A percentile compares a stretch with the other conserved stretches of the same genome.
phyloP scores from a whole-genome alignment of 2,329 filamentous ascomycete genomes.

The Fusarium ramigenum region DNA sequence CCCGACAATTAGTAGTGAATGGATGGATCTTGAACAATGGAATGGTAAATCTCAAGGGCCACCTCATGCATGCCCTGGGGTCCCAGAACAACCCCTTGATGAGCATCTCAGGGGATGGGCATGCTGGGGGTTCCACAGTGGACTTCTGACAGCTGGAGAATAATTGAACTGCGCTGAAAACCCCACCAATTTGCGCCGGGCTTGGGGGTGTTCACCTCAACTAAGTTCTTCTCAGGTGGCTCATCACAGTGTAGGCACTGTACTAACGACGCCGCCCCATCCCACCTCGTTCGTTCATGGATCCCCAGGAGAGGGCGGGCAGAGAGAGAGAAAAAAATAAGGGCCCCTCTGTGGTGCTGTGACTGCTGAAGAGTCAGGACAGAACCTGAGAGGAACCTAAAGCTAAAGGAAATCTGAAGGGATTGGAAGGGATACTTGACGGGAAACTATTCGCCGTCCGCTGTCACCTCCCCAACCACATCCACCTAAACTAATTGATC shows the following conservation, averaged over 20 bases:
- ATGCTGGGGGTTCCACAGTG: constrained; percentile 28
- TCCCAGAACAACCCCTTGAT: background rate
- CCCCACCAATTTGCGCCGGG: constrained; percentile 28
- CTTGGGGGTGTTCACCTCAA: background rate
- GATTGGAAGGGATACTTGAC: constrained; percentile 25
- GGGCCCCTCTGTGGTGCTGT: constrained; percentile 22
- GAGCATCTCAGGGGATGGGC: constrained; percentile 30
- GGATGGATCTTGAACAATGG: background rate
- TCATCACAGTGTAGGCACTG: constrained; percentile 29
- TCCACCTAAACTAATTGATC: constrained; percentile 29
- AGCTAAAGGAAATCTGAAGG: constrained; percentile 7
- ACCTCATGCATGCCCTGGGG: background rate
- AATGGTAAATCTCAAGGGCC: background rate
- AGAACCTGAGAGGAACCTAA: background rate
- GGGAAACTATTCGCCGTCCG: constrained; percentile 27
- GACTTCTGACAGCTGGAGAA: constrained; percentile 19
- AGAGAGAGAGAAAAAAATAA: constrained; percentile 35
- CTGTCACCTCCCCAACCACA: constrained; percentile 43
- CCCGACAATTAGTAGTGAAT: background rate
- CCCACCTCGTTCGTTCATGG: constrained; percentile 8
- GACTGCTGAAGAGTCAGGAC: background rate
- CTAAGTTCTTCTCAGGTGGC: constrained; percentile 1
- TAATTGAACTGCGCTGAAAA: constrained; percentile 28
- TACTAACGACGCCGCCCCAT: constrained; percentile 5
- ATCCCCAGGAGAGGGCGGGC: background rate